Evolutionary conservation across 2,329 filamentous ascomycete genomes (phyloP), one percentile per base, ranked within the genome.

Genomic region (Talaromyces funiculosus): DNA sequence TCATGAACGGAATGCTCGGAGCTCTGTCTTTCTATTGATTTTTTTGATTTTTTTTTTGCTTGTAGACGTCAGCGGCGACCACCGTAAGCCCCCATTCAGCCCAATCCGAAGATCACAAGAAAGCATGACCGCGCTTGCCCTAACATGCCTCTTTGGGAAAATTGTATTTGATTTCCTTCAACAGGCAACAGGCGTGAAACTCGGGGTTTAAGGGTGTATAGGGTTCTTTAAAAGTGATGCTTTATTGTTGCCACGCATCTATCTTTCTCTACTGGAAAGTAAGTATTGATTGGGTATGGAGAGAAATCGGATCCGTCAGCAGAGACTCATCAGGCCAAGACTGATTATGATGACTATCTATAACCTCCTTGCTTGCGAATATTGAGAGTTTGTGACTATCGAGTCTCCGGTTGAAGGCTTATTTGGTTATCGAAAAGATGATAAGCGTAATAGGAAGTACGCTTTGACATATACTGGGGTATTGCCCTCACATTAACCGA

Each of bases 61-160:
- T 49, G 24, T 12, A n/a, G 22, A 18, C 37, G 38, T 56, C 53
- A 56, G 26, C 31, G 54, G 54, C 54, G 40, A 57, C n/a, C n/a
- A n/a, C n/a, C n/a, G 26, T 5, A 26, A 6, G 26, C 8, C 24
- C 45, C 29, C 47, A 14, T 51, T 14, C 29, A 29, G 26, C 38
- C 26, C 38, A 51, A 51, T 10, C 38, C 43, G 24, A 26, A 7
- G 14, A 22, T 22, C 42, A 26, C 24, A 26, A 26, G 45, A 22
- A 20, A 38, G 40, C 33, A 53, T 58, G 56, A 59, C 57, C 57
- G 14, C 35, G 22, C 26, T 53, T 59, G 45, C 57, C 57, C 57
- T 59, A 59, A 59, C 20, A 58, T 24, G 29, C 47, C 29, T 26
- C 16, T 16, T 35, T 35, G 29, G 47, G 47, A 22, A 51, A 51